Conservation (phyloP, 2,329 filamentous ascomycete species). For the Fusarium sp. region DNA sequence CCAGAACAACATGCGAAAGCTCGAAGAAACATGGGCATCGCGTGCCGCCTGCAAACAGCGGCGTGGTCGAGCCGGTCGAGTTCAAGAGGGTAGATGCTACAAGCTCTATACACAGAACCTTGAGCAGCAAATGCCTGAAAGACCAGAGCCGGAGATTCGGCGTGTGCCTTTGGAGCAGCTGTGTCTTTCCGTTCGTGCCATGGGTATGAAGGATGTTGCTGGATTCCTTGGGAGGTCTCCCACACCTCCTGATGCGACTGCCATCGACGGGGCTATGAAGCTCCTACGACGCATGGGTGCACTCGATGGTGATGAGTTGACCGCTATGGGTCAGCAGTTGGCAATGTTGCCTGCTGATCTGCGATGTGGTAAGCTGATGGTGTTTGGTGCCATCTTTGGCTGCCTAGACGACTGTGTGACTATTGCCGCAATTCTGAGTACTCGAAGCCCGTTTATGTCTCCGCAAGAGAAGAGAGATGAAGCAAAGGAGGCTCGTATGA, state of each 20-base stretch:
- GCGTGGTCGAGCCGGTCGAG: slow-evolving; percentile 90
- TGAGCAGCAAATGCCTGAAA: slow-evolving; percentile 84
- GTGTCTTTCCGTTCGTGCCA: slow-evolving; percentile 92
- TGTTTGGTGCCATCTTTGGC: slow-evolving; percentile 92
- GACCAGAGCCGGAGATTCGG: slow-evolving; percentile 92
- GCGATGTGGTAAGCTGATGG: slow-evolving; percentile 91
- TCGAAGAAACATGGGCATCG: slow-evolving; percentile 96
- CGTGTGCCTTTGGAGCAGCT: slow-evolving; percentile 93
- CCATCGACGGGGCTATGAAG: slow-evolving; percentile 84
- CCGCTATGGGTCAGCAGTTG: slow-evolving; percentile 90
- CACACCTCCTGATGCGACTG: slow-evolving; percentile 85
- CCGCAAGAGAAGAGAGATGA: slow-evolving; percentile 85
- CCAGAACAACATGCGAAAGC: slow-evolving; percentile 89
- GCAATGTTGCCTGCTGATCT: slow-evolving; percentile 94
- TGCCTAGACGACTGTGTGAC: slow-evolving; percentile 89
- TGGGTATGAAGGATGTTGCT: slow-evolving; percentile 86
- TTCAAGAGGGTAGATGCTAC: slow-evolving; percentile 90
- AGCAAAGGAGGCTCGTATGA: slow-evolving; percentile 76
- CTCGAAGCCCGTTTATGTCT: slow-evolving; percentile 84
- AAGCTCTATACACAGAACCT: slow-evolving; percentile 91
- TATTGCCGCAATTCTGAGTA: slow-evolving; percentile 91
- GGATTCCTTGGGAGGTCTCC: slow-evolving; percentile 85
- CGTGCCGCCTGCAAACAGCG: slow-evolving; percentile 93
- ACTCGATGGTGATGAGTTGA: slow-evolving; percentile 84
- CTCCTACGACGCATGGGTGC: slow-evolving; percentile 87